These are phyloP conservation scores for Neofusicoccum ribis DNA, from an alignment of 2,329 filamentous ascomycete species.

Conservation along the genomic window DNA sequence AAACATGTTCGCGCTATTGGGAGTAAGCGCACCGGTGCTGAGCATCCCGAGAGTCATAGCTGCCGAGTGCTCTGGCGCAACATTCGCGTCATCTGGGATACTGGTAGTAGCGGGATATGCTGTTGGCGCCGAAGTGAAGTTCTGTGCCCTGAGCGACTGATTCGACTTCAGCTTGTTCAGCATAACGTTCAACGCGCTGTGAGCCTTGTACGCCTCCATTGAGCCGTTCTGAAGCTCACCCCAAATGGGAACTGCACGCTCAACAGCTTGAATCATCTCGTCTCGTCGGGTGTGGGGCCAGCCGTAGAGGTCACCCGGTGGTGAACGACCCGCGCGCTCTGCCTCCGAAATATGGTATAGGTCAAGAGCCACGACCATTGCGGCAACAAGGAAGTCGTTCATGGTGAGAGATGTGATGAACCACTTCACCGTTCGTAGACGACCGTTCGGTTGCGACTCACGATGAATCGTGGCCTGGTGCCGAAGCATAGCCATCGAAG, in stretches of 20 bases:
- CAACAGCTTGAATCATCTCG: slow-evolving; percentile 75
- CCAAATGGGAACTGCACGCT: slow-evolving; percentile 77
- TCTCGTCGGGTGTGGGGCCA: slow-evolving; percentile 55
- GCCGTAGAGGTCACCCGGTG: slow-evolving; percentile 41
- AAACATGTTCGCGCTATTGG: slow-evolving; percentile 47
- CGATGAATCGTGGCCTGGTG: slow-evolving; percentile 74
- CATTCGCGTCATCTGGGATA: slow-evolving; percentile 54
- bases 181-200: slow-evolving; percentile 78
- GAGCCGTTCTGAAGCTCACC: slow-evolving; percentile 72
- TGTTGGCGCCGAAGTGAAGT: slow-evolving; percentile 33
- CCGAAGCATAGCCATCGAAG: slow-evolving; percentile 76
- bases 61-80: slow-evolving; percentile 61
- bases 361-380: slow-evolving; percentile 81
- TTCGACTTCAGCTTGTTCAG: slow-evolving; percentile 70
- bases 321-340: slow-evolving; percentile 40
- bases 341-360: slow-evolving; percentile 66
- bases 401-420: slow-evolving; percentile 77
- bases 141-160: slow-evolving; percentile 30
- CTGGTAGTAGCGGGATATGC: slow-evolving; percentile 28
- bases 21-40: slow-evolving; percentile 61
- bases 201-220: slow-evolving; percentile 88
- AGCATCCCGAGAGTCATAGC: slow-evolving; percentile 72
- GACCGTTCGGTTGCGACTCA: slow-evolving; percentile 71
- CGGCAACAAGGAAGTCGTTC: slow-evolving; percentile 82
- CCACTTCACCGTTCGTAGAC: slow-evolving; percentile 72